Percentiles rank a stretch among this genome's conserved stretches.
These are phyloP conservation scores for Kockiozyma suomiensis DNA, from an alignment of 805 yeast genomes.

Conservation along the genomic window DNA sequence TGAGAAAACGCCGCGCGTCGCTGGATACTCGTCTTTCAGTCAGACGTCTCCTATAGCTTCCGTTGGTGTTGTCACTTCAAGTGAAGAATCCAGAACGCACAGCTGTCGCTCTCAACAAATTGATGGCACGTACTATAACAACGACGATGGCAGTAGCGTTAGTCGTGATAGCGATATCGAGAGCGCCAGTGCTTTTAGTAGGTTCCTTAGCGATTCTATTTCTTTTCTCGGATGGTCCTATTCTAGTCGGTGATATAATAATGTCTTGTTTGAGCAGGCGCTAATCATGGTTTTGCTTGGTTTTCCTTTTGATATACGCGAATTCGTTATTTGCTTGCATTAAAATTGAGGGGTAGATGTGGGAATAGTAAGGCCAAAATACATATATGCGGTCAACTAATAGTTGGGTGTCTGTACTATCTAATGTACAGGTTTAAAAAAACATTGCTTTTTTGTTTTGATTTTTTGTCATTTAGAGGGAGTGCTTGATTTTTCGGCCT, in stretches of 20 bases:
- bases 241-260: background rate
- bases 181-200: background rate
- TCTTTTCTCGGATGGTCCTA: constrained; percentile 14
- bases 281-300: background rate
- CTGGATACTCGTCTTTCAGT: background rate
- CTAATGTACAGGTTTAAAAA: no score
- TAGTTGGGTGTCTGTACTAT: no score
- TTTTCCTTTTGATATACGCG: background rate
- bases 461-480: background rate
- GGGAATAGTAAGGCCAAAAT: no score
- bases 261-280: background rate
- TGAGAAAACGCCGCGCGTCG: background rate
- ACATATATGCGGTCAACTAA: no score
- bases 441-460: background rate
- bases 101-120: background rate
- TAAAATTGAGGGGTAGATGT: no score
- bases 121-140: background rate
- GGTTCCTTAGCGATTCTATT: constrained; percentile 4
- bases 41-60: background rate
- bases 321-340: background rate
- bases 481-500: background rate
- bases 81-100: background rate
- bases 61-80: background rate
- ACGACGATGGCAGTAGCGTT: constrained; percentile 1
- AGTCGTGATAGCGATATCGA: constrained; percentile 8